Conservation (phyloP, 2,329 filamentous ascomycete genomes). For the Aspergillus amoenus region DNA sequence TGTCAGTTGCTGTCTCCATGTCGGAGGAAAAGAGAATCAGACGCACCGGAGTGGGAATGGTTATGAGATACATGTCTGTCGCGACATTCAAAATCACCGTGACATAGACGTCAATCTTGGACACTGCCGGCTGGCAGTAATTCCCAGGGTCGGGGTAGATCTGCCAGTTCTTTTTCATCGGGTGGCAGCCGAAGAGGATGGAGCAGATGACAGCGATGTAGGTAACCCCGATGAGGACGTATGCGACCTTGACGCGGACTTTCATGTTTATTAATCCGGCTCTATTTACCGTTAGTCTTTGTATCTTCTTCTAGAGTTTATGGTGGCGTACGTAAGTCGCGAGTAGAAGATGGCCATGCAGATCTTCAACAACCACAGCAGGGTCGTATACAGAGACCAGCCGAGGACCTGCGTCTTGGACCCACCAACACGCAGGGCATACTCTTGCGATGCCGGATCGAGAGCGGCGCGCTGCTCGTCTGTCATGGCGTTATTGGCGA, state of each 20-base stretch:
- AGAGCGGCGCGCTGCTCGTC: conserved; percentile 49
- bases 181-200: conserved; percentile 54
- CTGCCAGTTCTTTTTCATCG: conserved; percentile 58
- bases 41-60: conserved; percentile 56
- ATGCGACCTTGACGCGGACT: conserved; percentile 52
- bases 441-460: conserved; percentile 47
- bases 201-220: conserved; percentile 52
- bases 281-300: conserved; percentile 23
- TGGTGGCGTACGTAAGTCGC: conserved; percentile 47
- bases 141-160: conserved; percentile 59
- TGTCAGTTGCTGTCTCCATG: background rate
- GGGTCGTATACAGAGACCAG: conserved; percentile 54
- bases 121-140: conserved; percentile 52
- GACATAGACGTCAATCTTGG: conserved; percentile 53
- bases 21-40: too few relatives aligned
- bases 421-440: conserved; percentile 50
- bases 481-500: conserved; percentile 61
- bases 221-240: conserved; percentile 49
- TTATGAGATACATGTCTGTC: conserved; percentile 61
- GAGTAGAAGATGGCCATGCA: conserved; percentile 59
- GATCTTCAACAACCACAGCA: conserved; percentile 55
- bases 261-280: conserved; percentile 42
- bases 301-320: too few relatives aligned
- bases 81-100: conserved; percentile 53
- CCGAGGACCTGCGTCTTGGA: conserved; percentile 55